These are phyloP conservation scores for Trichoderma sp. DNA, from an alignment of 2,329 filamentous ascomycete species.

Conservation along the genomic window DNA sequence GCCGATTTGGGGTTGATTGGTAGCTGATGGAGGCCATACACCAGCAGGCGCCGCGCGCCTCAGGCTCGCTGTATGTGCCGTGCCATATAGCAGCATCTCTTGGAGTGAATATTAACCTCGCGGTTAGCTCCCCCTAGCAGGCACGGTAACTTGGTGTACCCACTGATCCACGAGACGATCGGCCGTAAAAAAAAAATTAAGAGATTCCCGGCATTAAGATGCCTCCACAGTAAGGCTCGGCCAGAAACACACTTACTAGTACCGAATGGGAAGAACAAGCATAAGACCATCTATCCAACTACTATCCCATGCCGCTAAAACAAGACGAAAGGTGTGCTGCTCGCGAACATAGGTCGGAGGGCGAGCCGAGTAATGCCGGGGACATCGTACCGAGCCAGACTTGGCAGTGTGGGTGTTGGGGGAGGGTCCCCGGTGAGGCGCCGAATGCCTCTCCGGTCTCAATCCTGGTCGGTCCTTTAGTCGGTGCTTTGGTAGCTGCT, in stretches of 20 bases:
- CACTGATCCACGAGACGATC: constrained; percentile 15
- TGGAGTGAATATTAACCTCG: constrained; percentile 11
- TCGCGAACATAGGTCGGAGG: neutral
- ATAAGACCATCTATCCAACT: neutral
- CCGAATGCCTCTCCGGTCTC: neutral
- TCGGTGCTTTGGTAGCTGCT: neutral
- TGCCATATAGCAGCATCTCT: neutral
- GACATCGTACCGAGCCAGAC: neutral
- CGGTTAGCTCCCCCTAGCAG: neutral
- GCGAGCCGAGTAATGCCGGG: neutral
- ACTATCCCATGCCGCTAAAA: neutral
- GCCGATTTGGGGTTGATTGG: neutral
- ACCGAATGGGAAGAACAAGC: constrained; percentile 9
- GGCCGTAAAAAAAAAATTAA: neutral
- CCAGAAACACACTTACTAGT: constrained; percentile 9
- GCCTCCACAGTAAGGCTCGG: constrained; percentile 5
- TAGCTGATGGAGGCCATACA: neutral
- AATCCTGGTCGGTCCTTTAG: constrained; percentile 5
- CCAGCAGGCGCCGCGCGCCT: neutral
- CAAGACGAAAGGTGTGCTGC: neutral
- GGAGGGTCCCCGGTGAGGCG: neutral
- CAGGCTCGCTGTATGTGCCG: neutral
- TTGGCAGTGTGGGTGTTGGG: neutral
- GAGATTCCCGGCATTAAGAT: constrained; percentile 12
- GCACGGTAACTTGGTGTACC: neutral